phyloP scores from a whole-genome alignment of 2,329 filamentous ascomycete species.

The Xylariaceae sp. region DNA sequence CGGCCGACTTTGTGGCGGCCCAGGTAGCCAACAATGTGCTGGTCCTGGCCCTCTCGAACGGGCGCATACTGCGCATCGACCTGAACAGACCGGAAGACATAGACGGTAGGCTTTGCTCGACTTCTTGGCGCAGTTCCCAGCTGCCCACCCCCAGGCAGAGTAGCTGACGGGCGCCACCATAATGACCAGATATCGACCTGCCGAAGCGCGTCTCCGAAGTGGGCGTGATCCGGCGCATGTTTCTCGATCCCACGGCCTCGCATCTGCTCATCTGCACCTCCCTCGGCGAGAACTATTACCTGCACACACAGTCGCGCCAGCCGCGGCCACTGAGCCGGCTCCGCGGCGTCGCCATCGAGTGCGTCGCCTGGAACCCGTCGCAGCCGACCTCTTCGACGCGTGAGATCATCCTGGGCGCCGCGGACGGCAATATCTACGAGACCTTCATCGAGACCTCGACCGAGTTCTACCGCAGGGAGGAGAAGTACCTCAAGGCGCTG shows the following conservation, averaged over 20 bases:
- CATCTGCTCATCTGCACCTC: conserved; percentile 89
- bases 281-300: conserved; percentile 92
- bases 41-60: conserved; percentile 83
- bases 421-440: conserved; percentile 94
- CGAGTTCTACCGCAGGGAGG: conserved; percentile 92
- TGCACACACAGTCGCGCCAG: conserved; percentile 88
- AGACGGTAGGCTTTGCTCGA: conserved; percentile 58
- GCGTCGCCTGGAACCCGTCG: conserved; percentile 90
- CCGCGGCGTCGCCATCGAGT: conserved; percentile 81
- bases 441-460: conserved; percentile 88
- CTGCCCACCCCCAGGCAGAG: too few species aligned
- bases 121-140: too few species aligned
- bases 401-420: conserved; percentile 84
- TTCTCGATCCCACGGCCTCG: conserved; percentile 93
- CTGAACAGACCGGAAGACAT: conserved; percentile 91
- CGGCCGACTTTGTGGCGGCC: conserved; percentile 90
- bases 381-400: conserved; percentile 87
- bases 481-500: conserved; percentile 80
- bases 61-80: conserved; percentile 88
- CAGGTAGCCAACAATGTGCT: conserved; percentile 97
- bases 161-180: too few species aligned
- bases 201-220: conserved; percentile 88
- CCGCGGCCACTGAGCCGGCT: conserved; percentile 75
- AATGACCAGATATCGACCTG: conserved; percentile 84
- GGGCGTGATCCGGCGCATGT: conserved; percentile 89